These are phyloP conservation scores for Sabuloglossum arenarium DNA, from an alignment of 495 filamentous ascomycete genomes.

Conservation along the genomic window DNA sequence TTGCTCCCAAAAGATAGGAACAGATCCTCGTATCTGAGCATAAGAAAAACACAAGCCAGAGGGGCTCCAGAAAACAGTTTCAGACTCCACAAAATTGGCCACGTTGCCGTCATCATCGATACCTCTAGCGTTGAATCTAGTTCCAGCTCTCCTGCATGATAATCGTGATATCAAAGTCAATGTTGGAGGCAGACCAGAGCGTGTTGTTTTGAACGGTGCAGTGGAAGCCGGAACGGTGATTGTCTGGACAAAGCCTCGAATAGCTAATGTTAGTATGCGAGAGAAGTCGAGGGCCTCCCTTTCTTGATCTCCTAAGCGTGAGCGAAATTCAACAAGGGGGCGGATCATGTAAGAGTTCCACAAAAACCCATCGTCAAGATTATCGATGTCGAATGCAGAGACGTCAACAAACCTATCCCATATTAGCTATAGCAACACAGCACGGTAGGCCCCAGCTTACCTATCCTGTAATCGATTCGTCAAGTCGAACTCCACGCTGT, in stretches of 20 bases:
- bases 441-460: slow-evolving; percentile 22
- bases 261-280: slow-evolving; percentile 78
- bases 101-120: slow-evolving; percentile 97
- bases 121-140: slow-evolving; percentile 84
- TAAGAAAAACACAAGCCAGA: slow-evolving; percentile 74
- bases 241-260: slow-evolving; percentile 75
- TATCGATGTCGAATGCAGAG: slow-evolving; percentile 54
- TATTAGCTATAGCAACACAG: slow-evolving; percentile 8
- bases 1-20: slow-evolving; percentile 97
- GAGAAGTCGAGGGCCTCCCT: slow-evolving; percentile 59
- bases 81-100: slow-evolving; percentile 70
- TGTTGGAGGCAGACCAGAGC: slow-evolving; percentile 53
- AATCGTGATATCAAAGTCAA: slow-evolving; percentile 81
- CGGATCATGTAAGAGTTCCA: slow-evolving; percentile 99
- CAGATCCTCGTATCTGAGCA: slow-evolving; percentile 74
- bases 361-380: slow-evolving; percentile 71
- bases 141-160: slow-evolving; percentile 81
- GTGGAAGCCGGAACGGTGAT: slow-evolving; percentile 56
- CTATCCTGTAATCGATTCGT: slow-evolving; percentile 86
- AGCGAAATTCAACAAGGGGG: slow-evolving; percentile 74
- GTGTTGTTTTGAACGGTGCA: slow-evolving; percentile 22
- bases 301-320: slow-evolving; percentile 49
- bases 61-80: slow-evolving; percentile 48
- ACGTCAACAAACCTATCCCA: slow-evolving; percentile 25
- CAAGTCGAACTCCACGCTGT: slow-evolving; percentile 89